Evolutionary conservation across 495 filamentous ascomycete species (phyloP).

Genomic region (Lentithecium fluviatile): DNA sequence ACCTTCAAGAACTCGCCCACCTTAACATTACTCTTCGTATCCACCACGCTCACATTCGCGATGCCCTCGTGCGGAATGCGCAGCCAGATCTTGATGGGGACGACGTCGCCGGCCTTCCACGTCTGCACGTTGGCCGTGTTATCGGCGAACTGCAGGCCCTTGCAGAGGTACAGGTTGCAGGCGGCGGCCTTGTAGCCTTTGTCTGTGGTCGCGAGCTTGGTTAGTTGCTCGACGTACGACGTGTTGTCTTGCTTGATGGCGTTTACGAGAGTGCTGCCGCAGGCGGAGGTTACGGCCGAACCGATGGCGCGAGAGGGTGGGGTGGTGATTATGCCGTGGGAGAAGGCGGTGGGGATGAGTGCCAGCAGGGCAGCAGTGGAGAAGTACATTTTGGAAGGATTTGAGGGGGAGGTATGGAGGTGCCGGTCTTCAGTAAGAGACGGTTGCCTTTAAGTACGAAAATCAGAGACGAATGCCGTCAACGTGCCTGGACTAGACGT

Average conservation of each 20-base stretch:
- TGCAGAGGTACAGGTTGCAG: slow-evolving; percentile 37
- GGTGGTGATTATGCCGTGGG: slow-evolving; percentile 31
- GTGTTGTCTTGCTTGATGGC: slow-evolving; percentile 33
- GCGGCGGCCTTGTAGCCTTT: slow-evolving; percentile 23
- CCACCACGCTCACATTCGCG: slow-evolving; percentile 34
- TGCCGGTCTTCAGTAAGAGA: no score
- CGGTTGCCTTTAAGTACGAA: no score
- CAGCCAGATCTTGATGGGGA: slow-evolving; percentile 31
- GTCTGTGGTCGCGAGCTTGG: slow-evolving; percentile 25
- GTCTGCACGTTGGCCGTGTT: slow-evolving; percentile 29
- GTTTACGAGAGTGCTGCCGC: slow-evolving; percentile 24
- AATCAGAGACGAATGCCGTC: no score
- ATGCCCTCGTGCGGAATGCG: slow-evolving; percentile 31
- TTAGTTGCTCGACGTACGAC: slow-evolving; percentile 31
- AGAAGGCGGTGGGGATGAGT: slow-evolving; percentile 23
- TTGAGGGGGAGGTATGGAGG: no score
- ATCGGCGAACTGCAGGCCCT: slow-evolving; percentile 36
- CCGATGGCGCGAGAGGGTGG: slow-evolving; percentile 31
- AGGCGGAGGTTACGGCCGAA: slow-evolving; percentile 17
- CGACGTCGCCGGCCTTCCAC: slow-evolving; percentile 22
- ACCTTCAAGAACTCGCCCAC: slow-evolving; percentile 31
- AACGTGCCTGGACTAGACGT: not conserved
- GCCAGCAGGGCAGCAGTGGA: slow-evolving; percentile 12
- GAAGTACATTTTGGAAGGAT: slow-evolving; percentile 25
- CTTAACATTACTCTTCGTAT: slow-evolving; percentile 30